phyloP scores from a whole-genome alignment of 345 rosid genomes.

The Chamaenerion angustifolium region DNA sequence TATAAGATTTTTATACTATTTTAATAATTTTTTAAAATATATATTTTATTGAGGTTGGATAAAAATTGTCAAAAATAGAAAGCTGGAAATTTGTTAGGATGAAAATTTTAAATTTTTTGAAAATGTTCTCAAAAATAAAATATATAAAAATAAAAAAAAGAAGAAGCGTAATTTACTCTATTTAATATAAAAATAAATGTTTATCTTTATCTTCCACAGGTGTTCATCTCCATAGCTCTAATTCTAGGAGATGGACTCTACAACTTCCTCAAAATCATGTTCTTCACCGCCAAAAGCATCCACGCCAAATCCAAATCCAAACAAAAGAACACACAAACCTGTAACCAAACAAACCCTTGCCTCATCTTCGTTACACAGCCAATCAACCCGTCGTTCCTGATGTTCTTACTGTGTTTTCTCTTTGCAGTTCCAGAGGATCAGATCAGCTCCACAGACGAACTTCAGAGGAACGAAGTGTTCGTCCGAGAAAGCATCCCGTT shows the following conservation, averaged over 20 bases:
- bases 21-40: too few species aligned
- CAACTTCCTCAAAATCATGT: slow-evolving; percentile 72
- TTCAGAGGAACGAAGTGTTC: slow-evolving; percentile 47
- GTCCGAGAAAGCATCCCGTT: slow-evolving; percentile 61
- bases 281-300: slow-evolving; percentile 38
- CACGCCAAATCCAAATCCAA: slow-evolving; percentile 11
- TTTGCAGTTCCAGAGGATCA: slow-evolving; percentile 19
- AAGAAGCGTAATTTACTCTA: too few species aligned
- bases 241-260: slow-evolving; percentile 89
- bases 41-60: too few species aligned
- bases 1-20: too few species aligned
- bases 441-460: slow-evolving; percentile 16
- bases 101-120: too few species aligned
- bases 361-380: too few species aligned
- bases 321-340: slow-evolving; percentile 17
- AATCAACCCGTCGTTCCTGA: not conserved
- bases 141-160: too few species aligned
- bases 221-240: slow-evolving; percentile 67
- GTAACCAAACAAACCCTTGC: slow-evolving; percentile 14
- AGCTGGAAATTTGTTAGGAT: too few species aligned
- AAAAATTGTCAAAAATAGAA: too few species aligned
- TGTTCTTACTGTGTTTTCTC: not conserved
- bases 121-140: too few species aligned
- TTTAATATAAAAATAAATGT: too few species aligned
- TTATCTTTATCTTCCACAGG: too few species aligned